Conservation (phyloP, 306 rosid genomes). For the Vachellia pachyceras region DNA sequence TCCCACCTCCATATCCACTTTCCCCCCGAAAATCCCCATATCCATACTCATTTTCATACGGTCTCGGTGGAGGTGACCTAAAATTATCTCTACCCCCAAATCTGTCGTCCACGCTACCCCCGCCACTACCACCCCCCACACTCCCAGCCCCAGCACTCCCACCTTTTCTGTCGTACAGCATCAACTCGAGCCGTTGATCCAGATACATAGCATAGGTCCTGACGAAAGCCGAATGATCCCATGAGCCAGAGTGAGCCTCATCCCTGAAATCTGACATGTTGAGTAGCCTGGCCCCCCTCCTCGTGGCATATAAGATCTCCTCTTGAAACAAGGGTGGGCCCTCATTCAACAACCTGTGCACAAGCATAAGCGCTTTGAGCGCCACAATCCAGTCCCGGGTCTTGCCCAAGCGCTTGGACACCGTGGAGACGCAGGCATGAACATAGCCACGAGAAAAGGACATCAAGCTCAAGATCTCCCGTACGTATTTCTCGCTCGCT, state of each 20-base stretch:
- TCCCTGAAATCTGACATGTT: constrained; percentile 90
- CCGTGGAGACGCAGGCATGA: constrained; percentile 69
- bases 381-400: constrained; percentile 99
- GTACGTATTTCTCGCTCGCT: constrained; percentile 81
- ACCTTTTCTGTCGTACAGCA: constrained; percentile 63
- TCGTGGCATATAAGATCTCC: constrained; percentile 86
- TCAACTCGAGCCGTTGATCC: constrained; percentile 88
- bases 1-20: constrained; percentile 61
- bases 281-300: constrained; percentile 88
- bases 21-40: constrained; percentile 63
- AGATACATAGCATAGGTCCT: constrained; percentile 88
- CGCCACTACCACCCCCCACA: constrained; percentile 16
- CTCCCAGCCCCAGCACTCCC: constrained; percentile 28
- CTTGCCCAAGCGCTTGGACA: constrained; percentile 87
- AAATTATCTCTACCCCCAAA: constrained; percentile 67
- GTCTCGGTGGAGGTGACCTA: constrained; percentile 79
- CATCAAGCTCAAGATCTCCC: constrained; percentile 75
- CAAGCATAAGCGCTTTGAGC: constrained; percentile 73
- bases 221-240: constrained; percentile 95
- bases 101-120: constrained; percentile 51
- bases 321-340: constrained; percentile 83
- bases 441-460: constrained; percentile 87
- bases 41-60: constrained; percentile 68
- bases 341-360: constrained; percentile 79
- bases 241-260: constrained; percentile 95